Evolutionary conservation across 2,329 filamentous ascomycete species (phyloP).

Genomic region (Dactylellina leptospora): DNA sequence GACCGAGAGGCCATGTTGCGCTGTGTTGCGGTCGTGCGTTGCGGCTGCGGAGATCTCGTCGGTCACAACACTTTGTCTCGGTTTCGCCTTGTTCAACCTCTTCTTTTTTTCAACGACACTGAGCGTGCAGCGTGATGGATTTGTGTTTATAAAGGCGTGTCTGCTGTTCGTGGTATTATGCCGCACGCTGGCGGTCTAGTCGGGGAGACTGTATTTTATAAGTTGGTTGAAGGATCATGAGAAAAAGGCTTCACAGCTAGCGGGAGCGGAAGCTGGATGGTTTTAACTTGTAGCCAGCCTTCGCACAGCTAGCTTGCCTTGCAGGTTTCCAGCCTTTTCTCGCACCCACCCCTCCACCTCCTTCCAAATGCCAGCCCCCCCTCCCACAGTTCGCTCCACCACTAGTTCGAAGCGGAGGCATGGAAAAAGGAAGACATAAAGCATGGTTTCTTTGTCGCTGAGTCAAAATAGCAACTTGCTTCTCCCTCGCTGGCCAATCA

Average conservation of each 20-base stretch:
- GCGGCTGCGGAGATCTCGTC: constrained; percentile 13
- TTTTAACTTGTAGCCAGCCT: too few species aligned
- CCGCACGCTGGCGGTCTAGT: constrained; percentile 11
- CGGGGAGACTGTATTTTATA: constrained; percentile 21
- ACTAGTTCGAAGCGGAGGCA: background rate
- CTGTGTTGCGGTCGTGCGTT: constrained; percentile 10
- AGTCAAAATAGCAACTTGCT: constrained; percentile 49
- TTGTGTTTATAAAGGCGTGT: too few species aligned
- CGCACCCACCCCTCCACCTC: constrained; percentile 14
- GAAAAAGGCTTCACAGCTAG: constrained; percentile 7
- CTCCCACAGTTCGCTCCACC: background rate
- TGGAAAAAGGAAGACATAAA: background rate
- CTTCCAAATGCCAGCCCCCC: constrained; percentile 5
- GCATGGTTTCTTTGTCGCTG: constrained; percentile 13
- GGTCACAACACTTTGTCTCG: constrained; percentile 2
- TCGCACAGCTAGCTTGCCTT: too few species aligned
- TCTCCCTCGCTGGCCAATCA: constrained; percentile 24
- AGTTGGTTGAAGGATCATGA: constrained; percentile 34
- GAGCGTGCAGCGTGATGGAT: too few species aligned
- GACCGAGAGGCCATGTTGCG: constrained; percentile 45
- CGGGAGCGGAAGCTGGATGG: constrained; percentile 29
- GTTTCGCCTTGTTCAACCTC: constrained; percentile 8
- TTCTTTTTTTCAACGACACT: background rate
- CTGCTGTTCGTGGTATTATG: too few species aligned
- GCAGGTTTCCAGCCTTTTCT: constrained; percentile 34